Conservation (phyloP, 495 filamentous ascomycete species). For the Penicillium paxilli region DNA sequence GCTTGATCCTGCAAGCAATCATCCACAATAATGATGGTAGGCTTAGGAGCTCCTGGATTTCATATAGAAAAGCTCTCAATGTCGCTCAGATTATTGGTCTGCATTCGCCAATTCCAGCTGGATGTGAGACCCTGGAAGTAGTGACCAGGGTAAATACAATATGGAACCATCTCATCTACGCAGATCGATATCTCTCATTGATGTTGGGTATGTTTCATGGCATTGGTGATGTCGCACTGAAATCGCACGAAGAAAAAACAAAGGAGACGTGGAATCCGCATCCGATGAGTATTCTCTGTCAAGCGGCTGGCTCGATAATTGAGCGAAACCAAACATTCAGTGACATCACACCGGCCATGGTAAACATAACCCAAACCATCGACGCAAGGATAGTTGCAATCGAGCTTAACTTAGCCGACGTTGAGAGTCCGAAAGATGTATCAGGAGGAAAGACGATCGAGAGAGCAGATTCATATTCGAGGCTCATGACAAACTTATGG, state of each 20-base stretch:
- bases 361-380: constrained; percentile 40
- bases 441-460: constrained; percentile 31
- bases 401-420: constrained; percentile 3
- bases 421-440: constrained; percentile 20
- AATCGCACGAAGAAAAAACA: constrained; percentile 1
- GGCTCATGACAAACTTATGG: constrained; percentile 15
- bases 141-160: background rate
- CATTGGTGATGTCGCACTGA: constrained; percentile 8
- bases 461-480: background rate
- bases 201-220: constrained; percentile 16
- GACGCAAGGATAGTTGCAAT: background rate
- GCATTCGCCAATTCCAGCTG: constrained; percentile 3
- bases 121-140: background rate
- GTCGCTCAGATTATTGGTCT: constrained; percentile 19
- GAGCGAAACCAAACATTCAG: constrained; percentile 45
- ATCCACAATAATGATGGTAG: constrained; percentile 21
- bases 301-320: constrained; percentile 44
- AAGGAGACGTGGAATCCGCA: background rate
- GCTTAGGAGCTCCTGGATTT: constrained; percentile 20
- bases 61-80: constrained; percentile 17
- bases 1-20: constrained; percentile 17
- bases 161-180: constrained; percentile 12
- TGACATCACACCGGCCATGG: constrained; percentile 33
- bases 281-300: constrained; percentile 17
- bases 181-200: constrained; percentile 15